Base-by-base conservation (phyloP, 2,329 filamentous ascomycete genomes). In the Cryphonectria parasitica region DNA sequence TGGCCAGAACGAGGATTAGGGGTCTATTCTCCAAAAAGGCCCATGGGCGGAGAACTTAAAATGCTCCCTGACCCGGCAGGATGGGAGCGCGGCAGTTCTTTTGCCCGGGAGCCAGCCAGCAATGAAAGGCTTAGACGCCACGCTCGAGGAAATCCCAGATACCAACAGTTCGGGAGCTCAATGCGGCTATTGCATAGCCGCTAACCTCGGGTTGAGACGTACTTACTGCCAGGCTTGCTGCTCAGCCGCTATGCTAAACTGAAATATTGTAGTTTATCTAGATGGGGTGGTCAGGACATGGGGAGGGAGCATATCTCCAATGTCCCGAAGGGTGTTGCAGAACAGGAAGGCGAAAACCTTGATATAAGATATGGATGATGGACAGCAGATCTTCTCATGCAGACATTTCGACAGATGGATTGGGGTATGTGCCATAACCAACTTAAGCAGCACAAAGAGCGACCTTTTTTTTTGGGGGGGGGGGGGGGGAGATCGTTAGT, bases 81-180 rank as follows among this genome's bases (percentile, higher is more conserved):
- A 52, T 64, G 62, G 43, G 41, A 49, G 25, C 28, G 28, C 62
- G 62, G 62, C 62, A 64, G 17, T 64, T 64, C 62, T 52, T 8
- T 22, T 49, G 41, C 17, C 31, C 58, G 58, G 13, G 8, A n/a
- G 34, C 31, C 45, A 49, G 17, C 45, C 6, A 34, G 58, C 58
- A 61, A n/a, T 13, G 19, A 39, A 49, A 10, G 7, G 6, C 45
- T 49, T 49, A 8, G 22, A 61, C 58, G 22, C 31, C 34, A 61
- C 34, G 5, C 22, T 49, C 19, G 19, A 45, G 22, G 17, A 39
- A 3, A n/a, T 34, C 34, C 58, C 22, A 17, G 19, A 39, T 39
- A 15, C 54, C 28, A 25, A 31, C 58, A 61, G 58, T 8, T 39
- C 22, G 58, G 58, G 34, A 39, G 34, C 31, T 39, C 17, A 22